These are phyloP conservation scores for Oryza glaberrima DNA, from an alignment of 176 grass and related monocot genomes.

Conservation along the genomic window DNA sequence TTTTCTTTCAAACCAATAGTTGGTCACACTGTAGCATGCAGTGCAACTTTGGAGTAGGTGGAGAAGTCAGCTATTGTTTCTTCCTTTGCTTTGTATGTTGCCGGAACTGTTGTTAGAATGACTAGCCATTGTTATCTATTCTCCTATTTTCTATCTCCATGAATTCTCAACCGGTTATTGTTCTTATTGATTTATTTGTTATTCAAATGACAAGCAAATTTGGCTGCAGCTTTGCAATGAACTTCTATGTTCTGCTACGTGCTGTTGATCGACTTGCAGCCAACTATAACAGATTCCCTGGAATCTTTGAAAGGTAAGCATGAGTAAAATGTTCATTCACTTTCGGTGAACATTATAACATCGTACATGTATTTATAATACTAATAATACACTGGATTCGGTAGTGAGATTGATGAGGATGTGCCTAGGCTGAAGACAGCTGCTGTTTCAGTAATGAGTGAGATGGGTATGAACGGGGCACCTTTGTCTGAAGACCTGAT, in stretches of 20 bases:
- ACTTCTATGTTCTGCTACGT: slow-evolving; percentile 84
- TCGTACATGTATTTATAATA: slow-evolving; percentile 51
- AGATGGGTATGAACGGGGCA: slow-evolving; percentile 74
- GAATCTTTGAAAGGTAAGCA: slow-evolving; percentile 78
- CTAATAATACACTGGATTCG: slow-evolving; percentile 57
- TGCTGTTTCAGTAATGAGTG: slow-evolving; percentile 66
- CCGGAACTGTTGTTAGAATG: slow-evolving; percentile 13
- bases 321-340: slow-evolving; percentile 39
- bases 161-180: neutral
- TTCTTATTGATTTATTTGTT: neutral
- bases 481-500: slow-evolving; percentile 76
- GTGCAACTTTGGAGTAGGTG: neutral
- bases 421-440: slow-evolving; percentile 74
- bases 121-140: slow-evolving; percentile 6
- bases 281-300: slow-evolving; percentile 75
- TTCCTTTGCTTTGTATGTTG: neutral
- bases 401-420: slow-evolving; percentile 93
- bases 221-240: slow-evolving; percentile 68
- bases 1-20: neutral
- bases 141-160: slow-evolving; percentile 6
- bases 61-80: neutral
- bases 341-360: slow-evolving; percentile 42
- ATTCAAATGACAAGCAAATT: slow-evolving; percentile 14
- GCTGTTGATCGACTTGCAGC: slow-evolving; percentile 74
- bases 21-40: neutral